Conservation (phyloP, 1,139 yeast species). For the Kazachstania sp. region DNA sequence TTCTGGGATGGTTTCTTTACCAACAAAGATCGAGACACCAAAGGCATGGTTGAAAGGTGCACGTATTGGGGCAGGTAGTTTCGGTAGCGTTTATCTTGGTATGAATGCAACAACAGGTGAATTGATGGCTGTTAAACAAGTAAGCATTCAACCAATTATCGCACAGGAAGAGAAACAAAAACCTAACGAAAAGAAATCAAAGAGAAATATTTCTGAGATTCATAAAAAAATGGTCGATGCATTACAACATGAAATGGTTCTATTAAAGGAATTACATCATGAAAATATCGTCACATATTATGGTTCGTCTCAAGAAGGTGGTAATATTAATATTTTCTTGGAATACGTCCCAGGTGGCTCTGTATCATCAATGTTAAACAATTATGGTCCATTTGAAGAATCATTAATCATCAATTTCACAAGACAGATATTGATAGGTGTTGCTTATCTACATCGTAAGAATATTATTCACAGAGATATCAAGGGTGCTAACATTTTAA, state of each 20-base stretch:
- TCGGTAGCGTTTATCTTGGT: conserved; percentile 88
- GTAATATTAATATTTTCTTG: conserved; percentile 68
- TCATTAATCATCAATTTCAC: conserved; percentile 78
- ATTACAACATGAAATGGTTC: conserved; percentile 70
- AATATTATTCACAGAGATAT: conserved; percentile 87
- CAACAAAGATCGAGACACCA: conserved; percentile 37
- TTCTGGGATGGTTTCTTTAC: conserved; percentile 26
- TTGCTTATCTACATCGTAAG: conserved; percentile 70
- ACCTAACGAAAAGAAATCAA: conserved; percentile 28
- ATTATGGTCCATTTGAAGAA: conserved; percentile 89
- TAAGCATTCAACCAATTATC: conserved; percentile 47
- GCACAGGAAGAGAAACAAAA: conserved; percentile 1
- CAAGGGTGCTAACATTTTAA: conserved; percentile 85
- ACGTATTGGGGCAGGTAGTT: conserved; percentile 87
- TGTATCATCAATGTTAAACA: conserved; percentile 73
- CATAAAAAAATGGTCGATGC: conserved; percentile 72
- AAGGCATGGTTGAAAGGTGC: conserved; percentile 90
- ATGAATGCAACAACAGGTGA: conserved; percentile 91
- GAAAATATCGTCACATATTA: conserved; percentile 86
- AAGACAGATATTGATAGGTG: conserved; percentile 74
- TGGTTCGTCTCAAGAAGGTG: conserved; percentile 73
- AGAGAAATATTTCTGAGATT: conserved; percentile 32
- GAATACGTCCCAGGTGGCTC: conserved; percentile 98
- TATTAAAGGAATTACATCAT: conserved; percentile 74
- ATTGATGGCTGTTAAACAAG: conserved; percentile 94